Percentiles rank a stretch among this genome's conserved stretches.
Conservation (phyloP, 768 basidiomycete species). For the Agrocybe pediades region DNA sequence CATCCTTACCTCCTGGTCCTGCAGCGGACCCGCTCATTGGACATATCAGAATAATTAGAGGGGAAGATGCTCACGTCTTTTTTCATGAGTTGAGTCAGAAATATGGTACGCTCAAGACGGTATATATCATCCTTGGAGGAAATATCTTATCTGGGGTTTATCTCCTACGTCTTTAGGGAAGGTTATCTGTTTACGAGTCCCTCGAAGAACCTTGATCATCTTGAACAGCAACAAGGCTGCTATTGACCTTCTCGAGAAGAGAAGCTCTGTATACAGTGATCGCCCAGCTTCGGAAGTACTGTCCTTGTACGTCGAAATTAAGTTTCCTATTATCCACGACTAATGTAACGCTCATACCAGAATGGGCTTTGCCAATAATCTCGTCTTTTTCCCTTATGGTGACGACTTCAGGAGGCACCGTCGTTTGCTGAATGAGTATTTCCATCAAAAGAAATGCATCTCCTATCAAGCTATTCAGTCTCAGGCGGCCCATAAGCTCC, state of each 20-base stretch:
- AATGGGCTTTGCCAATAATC: conserved; percentile 52
- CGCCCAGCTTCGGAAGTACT: conserved; percentile 37
- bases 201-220: conserved; percentile 56
- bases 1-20: conserved; percentile 37
- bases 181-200: conserved; percentile 51
- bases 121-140: not conserved
- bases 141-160: no score
- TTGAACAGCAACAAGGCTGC: conserved; percentile 49
- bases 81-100: conserved; percentile 23
- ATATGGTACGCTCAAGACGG: conserved; percentile 27
- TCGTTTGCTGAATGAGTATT: conserved; percentile 44
- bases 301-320: conserved; percentile 5
- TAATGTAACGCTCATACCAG: conserved; percentile 25
- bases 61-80: conserved; percentile 19
- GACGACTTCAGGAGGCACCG: conserved; percentile 49
- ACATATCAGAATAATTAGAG: conserved; percentile 34
- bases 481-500: conserved; percentile 43
- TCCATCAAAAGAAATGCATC: conserved; percentile 37
- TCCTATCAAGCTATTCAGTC: conserved; percentile 41
- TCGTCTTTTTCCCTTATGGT: conserved; percentile 48
- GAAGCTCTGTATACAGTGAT: conserved; percentile 63
- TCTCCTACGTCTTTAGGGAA: not conserved
- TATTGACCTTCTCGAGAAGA: conserved; percentile 61
- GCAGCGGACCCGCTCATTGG: conserved; percentile 39
- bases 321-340: not conserved